Conservation (phyloP, 2,329 filamentous ascomycete species). For the Setomelanomma holmii region DNA sequence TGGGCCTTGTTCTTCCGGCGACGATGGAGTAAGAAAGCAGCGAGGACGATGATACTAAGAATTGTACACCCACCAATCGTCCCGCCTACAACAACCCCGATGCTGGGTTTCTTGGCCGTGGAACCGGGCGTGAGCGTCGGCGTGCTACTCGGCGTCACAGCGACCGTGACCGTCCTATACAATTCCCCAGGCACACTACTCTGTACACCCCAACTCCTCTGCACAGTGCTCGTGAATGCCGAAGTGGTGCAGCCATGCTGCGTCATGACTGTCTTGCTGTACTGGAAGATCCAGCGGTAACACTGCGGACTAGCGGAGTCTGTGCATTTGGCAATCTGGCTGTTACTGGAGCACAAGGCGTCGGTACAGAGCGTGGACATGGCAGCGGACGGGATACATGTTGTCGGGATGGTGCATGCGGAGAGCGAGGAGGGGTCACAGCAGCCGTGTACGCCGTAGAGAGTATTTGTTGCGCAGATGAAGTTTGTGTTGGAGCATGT, state of each 20-base stretch:
- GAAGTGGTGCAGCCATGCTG: slow-evolving; percentile 40
- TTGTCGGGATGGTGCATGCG: slow-evolving; percentile 37
- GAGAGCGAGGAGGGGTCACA: slow-evolving; percentile 31
- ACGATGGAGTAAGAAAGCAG: slow-evolving; percentile 30
- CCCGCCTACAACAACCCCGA: slow-evolving; percentile 44
- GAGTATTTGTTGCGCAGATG: slow-evolving; percentile 44
- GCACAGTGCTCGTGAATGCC: slow-evolving; percentile 25
- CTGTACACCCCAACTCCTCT: slow-evolving; percentile 13
- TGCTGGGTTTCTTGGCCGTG: slow-evolving; percentile 13
- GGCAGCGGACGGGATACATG: slow-evolving; percentile 36
- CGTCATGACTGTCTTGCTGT: slow-evolving; percentile 33
- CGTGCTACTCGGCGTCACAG: slow-evolving; percentile 3
- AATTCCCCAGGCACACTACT: background rate
- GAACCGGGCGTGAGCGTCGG: slow-evolving; percentile 1
- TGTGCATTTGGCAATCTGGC: slow-evolving; percentile 41
- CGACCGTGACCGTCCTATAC: slow-evolving; percentile 9
- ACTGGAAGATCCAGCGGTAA: slow-evolving; percentile 37
- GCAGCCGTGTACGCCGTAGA: slow-evolving; percentile 42
- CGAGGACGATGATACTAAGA: slow-evolving; percentile 30
- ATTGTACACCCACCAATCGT: slow-evolving; percentile 39
- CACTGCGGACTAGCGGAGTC: slow-evolving; percentile 27
- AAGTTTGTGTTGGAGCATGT: slow-evolving; percentile 34
- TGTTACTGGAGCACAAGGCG: slow-evolving; percentile 29
- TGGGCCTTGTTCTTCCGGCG: slow-evolving; percentile 9
- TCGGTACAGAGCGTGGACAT: slow-evolving; percentile 37